Evolutionary conservation across 1,139 yeast species (phyloP), one percentile per base, ranked within the genome.

Genomic region (Geotrichum siamense): DNA sequence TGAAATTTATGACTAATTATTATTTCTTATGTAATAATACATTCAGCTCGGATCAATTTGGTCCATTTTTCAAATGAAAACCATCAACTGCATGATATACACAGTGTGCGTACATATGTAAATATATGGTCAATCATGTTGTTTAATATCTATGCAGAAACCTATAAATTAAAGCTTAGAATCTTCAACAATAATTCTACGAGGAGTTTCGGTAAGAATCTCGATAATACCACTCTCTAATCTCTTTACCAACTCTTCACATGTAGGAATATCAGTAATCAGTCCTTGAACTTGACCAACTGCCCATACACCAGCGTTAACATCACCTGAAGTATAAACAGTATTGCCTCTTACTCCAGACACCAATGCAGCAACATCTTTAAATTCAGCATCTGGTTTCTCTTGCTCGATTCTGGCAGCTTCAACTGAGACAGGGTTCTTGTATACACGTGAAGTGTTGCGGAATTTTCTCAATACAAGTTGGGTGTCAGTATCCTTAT

Each of bases 261-360:
- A 60, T n/a, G 60, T 54, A 29, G 63, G 64, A 41, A 59, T 54
- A 47, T 60, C 63, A 26, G 53, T 41, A 44, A 60, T 59, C 22
- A 60, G 50, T 6, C 63, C 66, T 26, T 50, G 53, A 15, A 54
- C 51, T 48, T 60, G 62, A 22, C 67, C 67, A 12, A 56, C 51
- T 2, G 65, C 57, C 67, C 67, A 63, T 43, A 63, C 58, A 5
- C 67, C 67, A 3, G 53, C 54, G 20, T 63, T 54, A 15, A 53
- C 49, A 42, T 63, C 63, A 20, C 67, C 67, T 13, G 53, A 55
- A 32, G 48, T 48, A 43, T 61, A 63, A 6, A 61, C 66, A 25
- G 52, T 48, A 32, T 51, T 48, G 28, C 67, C 67, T 2, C 62
- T 52, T 2, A 51, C 52, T 10, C 67, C 67, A 16, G 61, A 48